A percentile compares a stretch with the other conserved stretches of the same genome.
Evolutionary conservation across 495 filamentous ascomycete species (phyloP).

Genomic region (Aspergillus cristatus): DNA sequence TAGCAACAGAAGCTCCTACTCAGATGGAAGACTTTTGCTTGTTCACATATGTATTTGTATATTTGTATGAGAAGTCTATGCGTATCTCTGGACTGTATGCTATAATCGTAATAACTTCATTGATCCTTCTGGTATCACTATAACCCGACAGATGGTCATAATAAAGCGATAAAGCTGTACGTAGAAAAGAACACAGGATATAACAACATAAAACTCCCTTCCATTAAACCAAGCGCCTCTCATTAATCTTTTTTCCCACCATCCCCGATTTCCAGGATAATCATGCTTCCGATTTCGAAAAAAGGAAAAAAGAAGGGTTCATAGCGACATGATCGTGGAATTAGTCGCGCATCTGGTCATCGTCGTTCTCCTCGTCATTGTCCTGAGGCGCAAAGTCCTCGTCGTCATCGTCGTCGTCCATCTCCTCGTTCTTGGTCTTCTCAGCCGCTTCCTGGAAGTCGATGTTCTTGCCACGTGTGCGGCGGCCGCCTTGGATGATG

Average conservation of each 20-base stretch:
- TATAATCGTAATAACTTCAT: no score
- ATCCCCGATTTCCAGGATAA: no score
- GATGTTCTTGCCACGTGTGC: constrained; percentile 77
- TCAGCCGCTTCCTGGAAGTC: constrained; percentile 76
- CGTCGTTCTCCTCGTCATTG: constrained; percentile 21
- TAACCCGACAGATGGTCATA: background rate
- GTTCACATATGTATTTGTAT: no score
- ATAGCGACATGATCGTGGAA: no score
- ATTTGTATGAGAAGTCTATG: no score
- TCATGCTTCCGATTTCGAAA: no score
- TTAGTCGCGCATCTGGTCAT: constrained; percentile 39
- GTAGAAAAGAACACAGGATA: background rate
- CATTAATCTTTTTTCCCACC: background rate
- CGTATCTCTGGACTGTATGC: no score
- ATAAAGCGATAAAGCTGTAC: background rate
- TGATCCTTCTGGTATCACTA: background rate
- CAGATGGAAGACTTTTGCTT: no score
- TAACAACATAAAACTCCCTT: no score
- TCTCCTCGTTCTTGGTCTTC: constrained; percentile 44
- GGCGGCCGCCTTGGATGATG: constrained; percentile 68
- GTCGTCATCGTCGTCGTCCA: constrained; percentile 73
- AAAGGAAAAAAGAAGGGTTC: no score
- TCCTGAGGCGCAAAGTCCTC: constrained; percentile 38
- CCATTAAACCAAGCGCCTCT: background rate
- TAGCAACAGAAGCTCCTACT: no score